A percentile compares a stretch with the other conserved stretches of the same genome.
Evolutionary conservation across 306 rosid genomes (phyloP).

Genomic region (Mimosa bimucronata): DNA sequence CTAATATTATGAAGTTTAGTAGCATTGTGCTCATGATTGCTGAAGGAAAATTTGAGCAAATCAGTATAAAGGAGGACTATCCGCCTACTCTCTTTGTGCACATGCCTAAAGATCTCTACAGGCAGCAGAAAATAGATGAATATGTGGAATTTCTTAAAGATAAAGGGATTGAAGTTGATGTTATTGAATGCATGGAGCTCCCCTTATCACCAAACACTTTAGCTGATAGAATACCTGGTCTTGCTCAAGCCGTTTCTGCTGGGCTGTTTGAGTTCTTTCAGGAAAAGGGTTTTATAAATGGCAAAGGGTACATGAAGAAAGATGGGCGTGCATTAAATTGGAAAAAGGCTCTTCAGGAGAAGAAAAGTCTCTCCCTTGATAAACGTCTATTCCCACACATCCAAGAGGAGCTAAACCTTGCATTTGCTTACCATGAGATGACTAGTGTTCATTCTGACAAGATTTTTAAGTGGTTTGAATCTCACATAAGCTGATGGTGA

Average conservation of each 20-base stretch:
- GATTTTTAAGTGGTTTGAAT: slow-evolving; percentile 75
- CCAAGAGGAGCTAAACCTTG: slow-evolving; percentile 93
- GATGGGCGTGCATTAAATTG: slow-evolving; percentile 75
- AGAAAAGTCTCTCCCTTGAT: slow-evolving; percentile 42
- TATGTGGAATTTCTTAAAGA: slow-evolving; percentile 54
- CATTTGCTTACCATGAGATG: slow-evolving; percentile 89
- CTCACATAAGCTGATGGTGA: slow-evolving; percentile 64
- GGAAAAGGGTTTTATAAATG: slow-evolving; percentile 71
- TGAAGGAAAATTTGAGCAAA: slow-evolving; percentile 72
- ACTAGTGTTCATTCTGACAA: slow-evolving; percentile 71
- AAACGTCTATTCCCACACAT: slow-evolving; percentile 61
- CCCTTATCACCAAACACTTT: slow-evolving; percentile 61
- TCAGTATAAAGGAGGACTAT: slow-evolving; percentile 58
- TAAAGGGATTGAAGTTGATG: slow-evolving; percentile 70
- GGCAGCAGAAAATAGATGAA: slow-evolving; percentile 69
- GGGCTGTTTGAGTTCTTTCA: slow-evolving; percentile 62
- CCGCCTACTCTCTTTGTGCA: slow-evolving; percentile 88
- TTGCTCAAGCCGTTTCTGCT: slow-evolving; percentile 60
- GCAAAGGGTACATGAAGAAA: slow-evolving; percentile 73
- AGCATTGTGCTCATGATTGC: slow-evolving; percentile 85
- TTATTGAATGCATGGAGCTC: slow-evolving; percentile 79
- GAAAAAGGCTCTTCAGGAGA: slow-evolving; percentile 58
- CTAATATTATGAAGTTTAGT: slow-evolving; percentile 56
- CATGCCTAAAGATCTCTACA: slow-evolving; percentile 85
- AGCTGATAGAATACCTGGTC: slow-evolving; percentile 77